Evolutionary conservation across 768 basidiomycete species (phyloP).

Genomic region (Mycena sanguinolenta): DNA sequence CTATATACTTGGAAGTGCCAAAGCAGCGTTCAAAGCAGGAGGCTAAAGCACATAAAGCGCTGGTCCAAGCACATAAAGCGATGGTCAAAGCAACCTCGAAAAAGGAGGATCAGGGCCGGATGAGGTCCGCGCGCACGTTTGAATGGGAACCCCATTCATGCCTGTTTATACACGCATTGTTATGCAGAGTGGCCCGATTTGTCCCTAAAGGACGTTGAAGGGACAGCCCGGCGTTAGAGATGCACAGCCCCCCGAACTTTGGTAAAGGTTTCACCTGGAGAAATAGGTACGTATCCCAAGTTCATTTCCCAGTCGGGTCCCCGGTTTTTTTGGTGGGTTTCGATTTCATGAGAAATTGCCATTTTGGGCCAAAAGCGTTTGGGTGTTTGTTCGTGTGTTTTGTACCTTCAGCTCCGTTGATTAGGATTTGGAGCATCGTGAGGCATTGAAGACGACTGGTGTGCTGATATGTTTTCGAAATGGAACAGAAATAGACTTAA

Average conservation of each 20-base stretch:
- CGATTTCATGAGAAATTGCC: neutral
- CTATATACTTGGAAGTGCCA: conserved; percentile 8
- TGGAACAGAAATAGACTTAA: too few species aligned
- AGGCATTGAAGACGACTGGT: too few species aligned
- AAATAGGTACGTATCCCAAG: neutral
- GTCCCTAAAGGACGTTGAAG: neutral
- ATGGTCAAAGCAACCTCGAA: neutral
- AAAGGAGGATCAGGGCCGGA: neutral
- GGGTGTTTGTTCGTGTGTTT: neutral
- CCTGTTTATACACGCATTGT: conserved; percentile 2
- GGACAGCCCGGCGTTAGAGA: neutral
- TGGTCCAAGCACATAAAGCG: neutral
- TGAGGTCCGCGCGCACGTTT: neutral
- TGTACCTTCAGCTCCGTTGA: too few species aligned
- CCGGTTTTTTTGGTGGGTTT: neutral
- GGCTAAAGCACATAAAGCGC: too few species aligned
- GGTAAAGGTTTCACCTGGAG: neutral
- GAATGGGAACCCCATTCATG: neutral
- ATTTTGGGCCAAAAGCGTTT: conserved; percentile 19
- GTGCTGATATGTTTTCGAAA: too few species aligned
- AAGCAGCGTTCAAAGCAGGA: conserved; percentile 7
- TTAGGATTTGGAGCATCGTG: too few species aligned
- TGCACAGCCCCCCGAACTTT: neutral
- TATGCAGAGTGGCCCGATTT: neutral
- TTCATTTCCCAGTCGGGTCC: neutral